These are phyloP conservation scores for Decorospora gaudefroyi DNA, from an alignment of 2,329 filamentous ascomycete species.

Conservation along the genomic window DNA sequence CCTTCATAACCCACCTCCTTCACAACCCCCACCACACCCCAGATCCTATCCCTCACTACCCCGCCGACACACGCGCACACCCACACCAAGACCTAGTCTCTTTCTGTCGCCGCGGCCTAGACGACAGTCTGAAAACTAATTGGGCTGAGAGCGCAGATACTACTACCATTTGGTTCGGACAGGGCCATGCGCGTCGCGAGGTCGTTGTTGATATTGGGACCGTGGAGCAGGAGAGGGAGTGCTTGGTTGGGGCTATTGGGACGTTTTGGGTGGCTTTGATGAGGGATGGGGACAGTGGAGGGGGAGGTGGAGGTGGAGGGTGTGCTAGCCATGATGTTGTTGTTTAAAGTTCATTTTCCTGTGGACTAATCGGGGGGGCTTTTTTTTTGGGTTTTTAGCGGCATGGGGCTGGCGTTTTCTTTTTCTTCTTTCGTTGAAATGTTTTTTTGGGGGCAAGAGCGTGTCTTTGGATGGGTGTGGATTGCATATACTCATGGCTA, in stretches of 20 bases:
- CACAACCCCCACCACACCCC: conserved; percentile 28
- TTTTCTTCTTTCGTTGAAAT: too few relatives aligned
- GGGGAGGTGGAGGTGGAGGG: too few relatives aligned
- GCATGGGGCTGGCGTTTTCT: too few relatives aligned
- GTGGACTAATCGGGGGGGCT: too few relatives aligned
- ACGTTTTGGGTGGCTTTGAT: conserved; percentile 19
- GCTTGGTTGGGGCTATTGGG: conserved; percentile 24
- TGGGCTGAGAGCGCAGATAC: conserved; percentile 49
- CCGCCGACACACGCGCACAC: conserved; percentile 14
- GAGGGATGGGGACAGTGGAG: too few relatives aligned
- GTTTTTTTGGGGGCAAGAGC: too few relatives aligned
- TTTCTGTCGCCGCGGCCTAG: conserved; percentile 50
- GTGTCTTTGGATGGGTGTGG: too few relatives aligned
- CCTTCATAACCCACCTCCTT: conserved; percentile 40
- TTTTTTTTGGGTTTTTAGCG: too few relatives aligned
- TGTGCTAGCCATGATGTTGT: too few relatives aligned
- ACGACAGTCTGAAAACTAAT: conserved; percentile 50
- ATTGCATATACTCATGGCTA: too few relatives aligned
- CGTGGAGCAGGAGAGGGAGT: conserved; percentile 37
- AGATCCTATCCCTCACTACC: conserved; percentile 21
- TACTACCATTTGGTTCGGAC: conserved; percentile 56
- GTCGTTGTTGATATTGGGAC: conserved; percentile 47
- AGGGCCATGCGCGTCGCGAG: conserved; percentile 52
- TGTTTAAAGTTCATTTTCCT: too few relatives aligned
- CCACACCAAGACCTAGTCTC: conserved; percentile 22